These are phyloP conservation scores for Dalbergia cultrata DNA, from an alignment of 306 rosid species.

Conservation along the genomic window DNA sequence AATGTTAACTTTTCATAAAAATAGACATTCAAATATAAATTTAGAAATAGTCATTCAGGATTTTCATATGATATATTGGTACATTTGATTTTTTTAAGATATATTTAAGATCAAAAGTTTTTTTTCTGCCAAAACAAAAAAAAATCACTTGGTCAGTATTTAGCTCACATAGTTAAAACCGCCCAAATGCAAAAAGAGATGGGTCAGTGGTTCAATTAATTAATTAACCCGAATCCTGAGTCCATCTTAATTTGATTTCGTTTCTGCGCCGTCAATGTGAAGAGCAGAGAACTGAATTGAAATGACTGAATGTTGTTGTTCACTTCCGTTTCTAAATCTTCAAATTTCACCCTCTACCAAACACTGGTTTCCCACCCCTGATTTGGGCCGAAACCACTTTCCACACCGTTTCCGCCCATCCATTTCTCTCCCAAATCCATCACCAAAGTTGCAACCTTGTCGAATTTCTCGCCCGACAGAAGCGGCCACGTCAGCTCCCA, in stretches of 20 bases:
- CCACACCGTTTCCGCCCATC: conserved; percentile 36
- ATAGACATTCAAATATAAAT: too few relatives aligned
- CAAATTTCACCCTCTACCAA: conserved; percentile 37
- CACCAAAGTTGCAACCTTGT: conserved; percentile 41
- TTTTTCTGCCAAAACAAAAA: too few relatives aligned
- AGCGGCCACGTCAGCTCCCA: conserved; percentile 54
- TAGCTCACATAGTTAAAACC: background rate
- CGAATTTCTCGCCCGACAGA: conserved; percentile 46
- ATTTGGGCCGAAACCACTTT: conserved; percentile 21
- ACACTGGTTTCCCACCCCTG: conserved; percentile 19
- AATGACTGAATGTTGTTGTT: conserved; percentile 56
- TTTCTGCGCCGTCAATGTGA: background rate
- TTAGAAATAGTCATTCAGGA: too few relatives aligned
- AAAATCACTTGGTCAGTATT: too few relatives aligned
- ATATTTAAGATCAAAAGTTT: too few relatives aligned
- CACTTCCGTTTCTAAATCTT: conserved; percentile 45
- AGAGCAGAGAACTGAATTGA: background rate
- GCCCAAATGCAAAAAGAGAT: background rate
- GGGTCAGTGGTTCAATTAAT: background rate
- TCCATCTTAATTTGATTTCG: background rate
- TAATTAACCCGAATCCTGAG: background rate
- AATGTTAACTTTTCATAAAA: too few relatives aligned
- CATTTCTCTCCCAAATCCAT: conserved; percentile 46
- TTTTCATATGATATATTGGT: too few relatives aligned
- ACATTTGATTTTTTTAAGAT: too few relatives aligned